phyloP scores from a whole-genome alignment of 2,329 filamentous ascomycete species.

The Microsporum canis region DNA sequence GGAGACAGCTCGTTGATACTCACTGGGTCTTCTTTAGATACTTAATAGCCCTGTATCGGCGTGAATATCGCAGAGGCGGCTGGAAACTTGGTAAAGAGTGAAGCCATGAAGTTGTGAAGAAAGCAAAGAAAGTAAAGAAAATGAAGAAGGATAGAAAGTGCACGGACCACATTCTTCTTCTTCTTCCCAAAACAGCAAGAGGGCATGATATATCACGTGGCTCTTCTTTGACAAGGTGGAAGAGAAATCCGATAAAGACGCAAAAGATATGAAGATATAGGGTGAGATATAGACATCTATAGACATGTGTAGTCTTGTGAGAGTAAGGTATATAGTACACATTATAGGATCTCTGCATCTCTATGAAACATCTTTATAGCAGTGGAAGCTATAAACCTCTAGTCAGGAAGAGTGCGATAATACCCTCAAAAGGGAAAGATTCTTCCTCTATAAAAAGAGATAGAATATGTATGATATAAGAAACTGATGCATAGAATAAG shows the following conservation, averaged over 20 bases:
- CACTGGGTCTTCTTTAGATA: neutral
- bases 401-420: no score
- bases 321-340: no score
- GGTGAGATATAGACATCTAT: no score
- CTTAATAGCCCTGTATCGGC: neutral
- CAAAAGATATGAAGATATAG: neutral
- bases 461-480: no score
- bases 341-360: no score
- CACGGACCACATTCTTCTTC: neutral
- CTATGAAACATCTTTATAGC: no score
- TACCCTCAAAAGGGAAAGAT: no score
- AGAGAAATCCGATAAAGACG: neutral
- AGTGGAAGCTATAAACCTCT: no score
- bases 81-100: neutral
- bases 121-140: neutral
- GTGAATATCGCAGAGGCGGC: neutral
- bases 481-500: no score
- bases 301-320: no score
- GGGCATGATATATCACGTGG: neutral
- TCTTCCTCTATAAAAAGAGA: no score
- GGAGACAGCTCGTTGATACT: neutral
- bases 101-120: neutral
- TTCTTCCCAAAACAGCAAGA: slow-evolving; percentile 1
- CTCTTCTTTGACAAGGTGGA: neutral
- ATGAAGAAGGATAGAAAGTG: neutral